Evolutionary conservation across 148 eudicot genomes (phyloP), one percentile per base, ranked within the genome.

Genomic region (Camellia japonica): DNA sequence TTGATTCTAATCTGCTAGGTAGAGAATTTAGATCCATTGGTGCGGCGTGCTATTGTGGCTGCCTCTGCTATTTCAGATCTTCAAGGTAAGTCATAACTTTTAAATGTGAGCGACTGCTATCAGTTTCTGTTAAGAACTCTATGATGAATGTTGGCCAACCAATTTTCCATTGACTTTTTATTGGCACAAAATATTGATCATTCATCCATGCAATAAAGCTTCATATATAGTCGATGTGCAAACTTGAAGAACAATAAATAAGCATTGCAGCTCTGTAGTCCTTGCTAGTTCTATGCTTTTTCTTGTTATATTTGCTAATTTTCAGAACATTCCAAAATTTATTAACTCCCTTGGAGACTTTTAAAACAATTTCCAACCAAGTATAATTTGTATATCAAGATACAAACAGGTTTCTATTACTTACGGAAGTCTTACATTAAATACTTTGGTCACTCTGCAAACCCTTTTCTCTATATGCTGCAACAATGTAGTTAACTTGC

Each of bases 1-100:
- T 66, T 20, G 68, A n/a, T 64, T 82, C 47, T 78, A 59, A 77
- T 78, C 10, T 73, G 30, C 19, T 64, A 93, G 97, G 86, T 96
- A 79, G 92, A 90, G 80, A 87, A 82, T 86, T 84, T 96, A 72
- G 99, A 96, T 89, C 95, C 99, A 62, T 68, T 96, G 82, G 98
- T 92, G 77, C 91, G 81, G 64, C 92, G 92, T 87, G 99, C 99
- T 77, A 86, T 96, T 62, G 85, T 83, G 84, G 91, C 97, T 82
- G 91, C 94, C 60, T 77, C 91, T 81, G 77, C 90, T 79, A 84
- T 85, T 81, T 84, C 89, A 66, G 97, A 96, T 90, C 98, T 96
- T 82, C 95, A 82, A 90, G 97, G 99, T 95, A 86, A 86, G 74
- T 85, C 73, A 56, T 59, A 62, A 54, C 13, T 79, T 62, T 83